Evolutionary conservation across 768 basidiomycete genomes (phyloP), one percentile per base, ranked within the genome.

Genomic region (Rhodotorula kratochvilovae): DNA sequence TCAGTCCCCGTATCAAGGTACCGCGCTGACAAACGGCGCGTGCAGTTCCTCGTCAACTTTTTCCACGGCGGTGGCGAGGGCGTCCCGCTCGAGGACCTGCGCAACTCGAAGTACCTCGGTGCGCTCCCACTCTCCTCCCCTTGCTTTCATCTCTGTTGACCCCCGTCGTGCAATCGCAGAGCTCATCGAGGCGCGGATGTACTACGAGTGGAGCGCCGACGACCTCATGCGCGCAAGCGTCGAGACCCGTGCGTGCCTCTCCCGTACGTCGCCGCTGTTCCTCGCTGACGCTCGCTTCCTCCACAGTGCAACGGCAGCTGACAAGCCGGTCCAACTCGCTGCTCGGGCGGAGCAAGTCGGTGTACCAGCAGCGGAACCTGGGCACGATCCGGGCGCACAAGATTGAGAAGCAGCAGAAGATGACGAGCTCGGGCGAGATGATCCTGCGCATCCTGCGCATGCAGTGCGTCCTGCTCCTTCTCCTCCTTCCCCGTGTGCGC

Each of bases 351-450:
- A 89, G 88, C 5, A 98, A 98, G 85, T 92, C 91, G 70, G 90
- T 99, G 29, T 90, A 92, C 74, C 84, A 87, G 21, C 93, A 95
- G 77, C 87, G 92, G 60, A 99, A 97, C 80, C 86, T 98, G 12
- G 95, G 95, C 19, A 99, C 96, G 13, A 98, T 99, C 80, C 89
- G 89, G 80, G 87, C 93, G 77, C 86, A 92, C 73, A 97, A 97
- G 85, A 87, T 87, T 80, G 91, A 95, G 83, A 93, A 94, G 84
- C 86, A 87, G 78, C 84, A 91, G 76, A 88, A 90, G 67, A 72
- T 71, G 33, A 84, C 85, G 6, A 80, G 77, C 15, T 87, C 87
- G 66, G 91, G 90, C 62, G 92, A 98, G 82, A 92, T 89, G 48
- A 96, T 98, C 68, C 86, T 99, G 84, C 84, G 92, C 67, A 94